Conservation (phyloP, 768 basidiomycete genomes). For the Leucogyrophana mollusca region DNA sequence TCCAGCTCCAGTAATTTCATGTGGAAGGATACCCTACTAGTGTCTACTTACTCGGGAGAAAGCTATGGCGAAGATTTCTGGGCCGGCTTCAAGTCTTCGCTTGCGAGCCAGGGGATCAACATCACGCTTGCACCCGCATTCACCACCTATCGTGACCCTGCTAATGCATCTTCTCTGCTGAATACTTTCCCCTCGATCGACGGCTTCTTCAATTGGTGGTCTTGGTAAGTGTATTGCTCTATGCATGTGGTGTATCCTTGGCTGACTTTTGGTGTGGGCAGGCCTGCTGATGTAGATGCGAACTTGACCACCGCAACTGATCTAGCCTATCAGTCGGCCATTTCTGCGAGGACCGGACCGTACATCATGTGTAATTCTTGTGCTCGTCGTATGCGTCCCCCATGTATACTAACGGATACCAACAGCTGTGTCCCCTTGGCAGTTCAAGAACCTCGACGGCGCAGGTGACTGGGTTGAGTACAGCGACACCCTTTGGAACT, state of each 20-base stretch:
- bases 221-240: conserved; percentile 22
- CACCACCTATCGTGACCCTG: conserved; percentile 24
- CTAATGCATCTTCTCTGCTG: conserved; percentile 15
- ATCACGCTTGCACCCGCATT: conserved; percentile 32
- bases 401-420: not conserved
- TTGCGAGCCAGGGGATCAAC: conserved; percentile 20
- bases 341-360: conserved; percentile 17
- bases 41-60: conserved; percentile 39
- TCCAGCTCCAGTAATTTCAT: conserved; percentile 27
- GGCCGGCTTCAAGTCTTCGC: conserved; percentile 9
- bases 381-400: not conserved
- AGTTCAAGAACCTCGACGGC: conserved; percentile 18
- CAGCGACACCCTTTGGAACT: conserved; percentile 24
- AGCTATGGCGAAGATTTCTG: conserved; percentile 29
- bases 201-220: conserved; percentile 36
- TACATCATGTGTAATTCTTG: conserved; percentile 27
- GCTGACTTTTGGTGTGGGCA: not conserved
- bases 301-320: conserved; percentile 24
- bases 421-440: conserved; percentile 19
- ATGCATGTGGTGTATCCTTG: no score
- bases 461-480: conserved; percentile 21
- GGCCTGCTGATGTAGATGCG: conserved; percentile 19
- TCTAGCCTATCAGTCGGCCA: conserved; percentile 23
- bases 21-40: conserved; percentile 25
- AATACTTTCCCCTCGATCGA: conserved; percentile 21